Evolutionary conservation across 805 yeast genomes (phyloP).

Genomic region (Yueomyces sp.): DNA sequence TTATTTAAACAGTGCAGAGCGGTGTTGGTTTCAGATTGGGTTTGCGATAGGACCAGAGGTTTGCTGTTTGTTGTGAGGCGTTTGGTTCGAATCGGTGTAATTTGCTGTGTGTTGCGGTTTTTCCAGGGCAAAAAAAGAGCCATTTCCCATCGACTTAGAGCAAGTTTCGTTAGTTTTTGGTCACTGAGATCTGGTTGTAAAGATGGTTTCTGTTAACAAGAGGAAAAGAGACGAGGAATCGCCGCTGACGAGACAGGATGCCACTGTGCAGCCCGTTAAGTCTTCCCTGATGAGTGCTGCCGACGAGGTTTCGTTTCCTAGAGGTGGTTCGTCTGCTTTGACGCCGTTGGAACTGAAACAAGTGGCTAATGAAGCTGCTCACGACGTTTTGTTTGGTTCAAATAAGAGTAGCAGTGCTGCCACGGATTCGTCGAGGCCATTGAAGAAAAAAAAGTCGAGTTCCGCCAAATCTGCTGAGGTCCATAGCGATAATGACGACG

Average conservation of each 20-base stretch:
- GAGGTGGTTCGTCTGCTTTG: conserved; percentile 86
- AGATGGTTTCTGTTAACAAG: conserved; percentile 13
- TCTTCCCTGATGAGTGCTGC: conserved; percentile 26
- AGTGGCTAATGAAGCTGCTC: conserved; percentile 83
- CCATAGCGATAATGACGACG: conserved; percentile 19
- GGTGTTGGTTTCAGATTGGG: no score
- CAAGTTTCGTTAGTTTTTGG: no score
- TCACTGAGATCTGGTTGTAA: no score
- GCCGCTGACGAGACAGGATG: conserved; percentile 29
- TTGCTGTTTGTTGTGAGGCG: no score
- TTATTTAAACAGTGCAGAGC: no score
- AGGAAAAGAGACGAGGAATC: conserved; percentile 38
- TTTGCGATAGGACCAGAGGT: no score
- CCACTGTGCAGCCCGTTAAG: conserved; percentile 25
- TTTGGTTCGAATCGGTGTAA: no score
- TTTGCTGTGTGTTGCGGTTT: no score
- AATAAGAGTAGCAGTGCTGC: conserved; percentile 6
- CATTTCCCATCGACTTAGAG: no score
- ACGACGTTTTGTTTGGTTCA: conserved; percentile 62
- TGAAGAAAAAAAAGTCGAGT: conserved; percentile 30
- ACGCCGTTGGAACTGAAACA: conserved; percentile 86
- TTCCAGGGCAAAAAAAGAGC: no score
- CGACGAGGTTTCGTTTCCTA: conserved; percentile 53
- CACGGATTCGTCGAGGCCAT: conserved; percentile 16
- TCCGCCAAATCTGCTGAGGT: conserved; percentile 15